Conservation (phyloP, 116 monocot genomes). For the Dioscorea cayenensis region DNA sequence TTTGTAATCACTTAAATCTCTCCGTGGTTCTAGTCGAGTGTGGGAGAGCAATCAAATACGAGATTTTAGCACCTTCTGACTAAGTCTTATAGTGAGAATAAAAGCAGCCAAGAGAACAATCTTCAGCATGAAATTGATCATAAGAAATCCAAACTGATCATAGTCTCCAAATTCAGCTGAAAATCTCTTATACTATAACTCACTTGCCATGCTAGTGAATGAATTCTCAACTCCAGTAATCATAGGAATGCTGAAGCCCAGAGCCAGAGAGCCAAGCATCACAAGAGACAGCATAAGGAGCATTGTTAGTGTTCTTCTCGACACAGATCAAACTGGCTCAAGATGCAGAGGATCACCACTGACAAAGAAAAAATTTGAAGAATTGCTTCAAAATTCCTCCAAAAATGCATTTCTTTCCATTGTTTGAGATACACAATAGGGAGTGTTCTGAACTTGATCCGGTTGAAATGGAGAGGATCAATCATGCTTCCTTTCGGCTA, state of each 20-base stretch:
- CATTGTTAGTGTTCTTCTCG: conserved; percentile 4
- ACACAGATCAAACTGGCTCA: conserved; percentile 22
- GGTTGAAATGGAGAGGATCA: conserved; percentile 48
- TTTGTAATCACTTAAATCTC: too few relatives aligned
- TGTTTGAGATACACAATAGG: conserved; percentile 41
- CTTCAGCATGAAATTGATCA: conserved; percentile 45
- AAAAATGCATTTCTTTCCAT: conserved; percentile 38
- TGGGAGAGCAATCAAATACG: conserved; percentile 24
- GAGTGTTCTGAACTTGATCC: conserved; percentile 43
- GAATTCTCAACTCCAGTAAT: conserved; percentile 47
- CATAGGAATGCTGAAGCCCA: conserved; percentile 56
- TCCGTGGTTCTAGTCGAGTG: too few relatives aligned
- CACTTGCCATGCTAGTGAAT: conserved; percentile 21
- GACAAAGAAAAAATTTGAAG: conserved; percentile 34
- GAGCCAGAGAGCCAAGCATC: conserved; percentile 56
- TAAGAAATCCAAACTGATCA: conserved; percentile 12
- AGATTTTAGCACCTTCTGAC: conserved; percentile 54
- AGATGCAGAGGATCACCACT: conserved; percentile 28
- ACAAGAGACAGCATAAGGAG: conserved; percentile 45
- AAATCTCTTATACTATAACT: too few relatives aligned
- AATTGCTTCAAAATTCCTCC: conserved; percentile 40
- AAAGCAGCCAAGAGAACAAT: conserved; percentile 42
- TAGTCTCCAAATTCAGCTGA: conserved; percentile 1
- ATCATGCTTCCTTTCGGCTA: conserved; percentile 36
- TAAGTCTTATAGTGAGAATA: conserved; percentile 44